phyloP scores from a whole-genome alignment of 306 rosid species.

The Cicer yamashitae region DNA sequence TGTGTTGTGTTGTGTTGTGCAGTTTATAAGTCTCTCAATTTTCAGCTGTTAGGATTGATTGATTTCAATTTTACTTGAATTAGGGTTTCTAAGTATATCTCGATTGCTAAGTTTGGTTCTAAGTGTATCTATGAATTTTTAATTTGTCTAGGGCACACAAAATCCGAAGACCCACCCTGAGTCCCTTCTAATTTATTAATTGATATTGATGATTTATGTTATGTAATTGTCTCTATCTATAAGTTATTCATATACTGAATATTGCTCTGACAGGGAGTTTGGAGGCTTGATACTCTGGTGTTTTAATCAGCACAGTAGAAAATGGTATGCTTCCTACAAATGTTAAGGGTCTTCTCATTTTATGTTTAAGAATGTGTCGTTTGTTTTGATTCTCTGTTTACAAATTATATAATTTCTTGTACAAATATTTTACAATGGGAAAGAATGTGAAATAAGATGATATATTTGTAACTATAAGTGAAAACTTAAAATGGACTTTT shows the following conservation, averaged over 20 bases:
- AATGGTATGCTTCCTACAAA: slow-evolving; percentile 50
- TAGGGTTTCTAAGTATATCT: too few species aligned
- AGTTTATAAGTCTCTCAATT: too few species aligned
- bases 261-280: slow-evolving; percentile 49
- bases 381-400: not conserved
- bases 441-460: not conserved
- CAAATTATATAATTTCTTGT: not conserved
- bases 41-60: too few species aligned
- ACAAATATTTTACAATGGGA: not conserved
- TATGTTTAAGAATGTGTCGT: not conserved
- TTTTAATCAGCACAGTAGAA: slow-evolving; percentile 33
- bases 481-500: not conserved
- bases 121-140: too few species aligned
- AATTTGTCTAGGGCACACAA: too few species aligned
- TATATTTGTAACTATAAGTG: not conserved
- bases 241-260: not conserved
- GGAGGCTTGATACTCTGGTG: slow-evolving; percentile 34
- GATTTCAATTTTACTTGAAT: too few species aligned
- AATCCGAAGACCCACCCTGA: too few species aligned
- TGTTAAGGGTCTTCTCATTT: not conserved
- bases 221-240: too few species aligned
- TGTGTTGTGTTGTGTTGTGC: too few species aligned
- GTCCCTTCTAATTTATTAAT: too few species aligned
- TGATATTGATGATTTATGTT: too few species aligned
- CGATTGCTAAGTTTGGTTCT: too few species aligned